These are phyloP conservation scores for Vaccinium corymbosum DNA, from an alignment of 148 eudicot genomes.

Conservation along the genomic window DNA sequence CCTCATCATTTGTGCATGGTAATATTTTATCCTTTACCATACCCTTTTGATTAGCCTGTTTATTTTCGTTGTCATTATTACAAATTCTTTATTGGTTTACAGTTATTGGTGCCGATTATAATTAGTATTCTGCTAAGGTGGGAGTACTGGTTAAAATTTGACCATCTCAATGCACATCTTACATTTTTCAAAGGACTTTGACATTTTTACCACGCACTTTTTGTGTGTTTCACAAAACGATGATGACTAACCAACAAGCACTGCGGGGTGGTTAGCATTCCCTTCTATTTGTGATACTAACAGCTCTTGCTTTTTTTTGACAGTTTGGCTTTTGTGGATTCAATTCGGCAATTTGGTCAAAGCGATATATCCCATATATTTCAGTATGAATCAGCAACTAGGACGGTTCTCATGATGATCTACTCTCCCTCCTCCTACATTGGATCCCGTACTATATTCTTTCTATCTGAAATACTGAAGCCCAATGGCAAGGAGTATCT, in stretches of 20 bases:
- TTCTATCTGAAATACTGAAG: constrained; percentile 43
- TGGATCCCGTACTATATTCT: constrained; percentile 45
- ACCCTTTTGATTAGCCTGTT: constrained; percentile 9
- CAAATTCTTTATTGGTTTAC: neutral
- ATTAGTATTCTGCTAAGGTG: neutral
- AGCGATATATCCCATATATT: constrained; percentile 27
- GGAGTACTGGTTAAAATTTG: neutral
- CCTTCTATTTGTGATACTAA: constrained; percentile 2
- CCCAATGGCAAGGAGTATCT: constrained; percentile 35
- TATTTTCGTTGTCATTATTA: neutral
- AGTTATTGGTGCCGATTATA: constrained; percentile 8
- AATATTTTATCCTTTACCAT: constrained; percentile 22
- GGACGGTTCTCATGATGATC: constrained; percentile 76
- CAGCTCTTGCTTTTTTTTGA: constrained; percentile 9
- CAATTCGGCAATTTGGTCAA: constrained; percentile 47
- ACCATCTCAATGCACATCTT: neutral
- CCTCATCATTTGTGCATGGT: constrained; percentile 73
- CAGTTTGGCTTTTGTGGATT: constrained; percentile 63
- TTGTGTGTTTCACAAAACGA: neutral
- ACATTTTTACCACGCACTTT: neutral
- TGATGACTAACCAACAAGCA: neutral
- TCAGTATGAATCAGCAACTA: constrained; percentile 51
- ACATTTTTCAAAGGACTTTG: neutral
- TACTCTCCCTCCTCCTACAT: constrained; percentile 73
- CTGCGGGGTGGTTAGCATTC: neutral